Base-by-base conservation (phyloP, 805 yeast species). In the Saccharomycopsis selenospora region DNA sequence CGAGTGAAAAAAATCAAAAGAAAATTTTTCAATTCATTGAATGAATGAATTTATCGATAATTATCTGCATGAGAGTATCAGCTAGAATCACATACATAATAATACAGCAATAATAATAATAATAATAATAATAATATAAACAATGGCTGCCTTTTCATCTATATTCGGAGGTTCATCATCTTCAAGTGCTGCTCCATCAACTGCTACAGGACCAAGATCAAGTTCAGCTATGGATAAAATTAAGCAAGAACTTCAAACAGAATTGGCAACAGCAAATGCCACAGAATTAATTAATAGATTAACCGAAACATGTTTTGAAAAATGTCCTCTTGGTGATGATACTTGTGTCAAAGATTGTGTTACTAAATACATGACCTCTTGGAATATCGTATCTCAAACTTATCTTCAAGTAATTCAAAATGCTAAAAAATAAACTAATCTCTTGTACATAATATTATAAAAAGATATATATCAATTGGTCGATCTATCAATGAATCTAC, bases 241-340 rank as follows among this genome's bases (percentile, higher is more conserved):
- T 47, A 83, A 85, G 63, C 69, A 72, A 17, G 86, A 83, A 60
- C 80, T 90, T 49, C 72, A 82, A 38, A 85, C 80, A 63, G 97
- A 90, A 61, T 70, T 90, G 54, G 96, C 96, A 1, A 77, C 87
- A n/a, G 93, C 90, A 17, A 86, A 89, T 65, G 96, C 95, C 29
- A 82, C 91, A 1, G 90, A 86, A 59, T 70, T 90, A 47, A 95
- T 89, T 27, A 84, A 81, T 67, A 83, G 86, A 59, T 76, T 87
- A 62, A 82, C 95, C 10, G 89, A 82, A 57, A 85, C 85, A 70
- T 90, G 97, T 65, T 90, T 85, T 64, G 83, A 82, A 43, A 77
- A 80, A 63, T 90, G 97, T 66, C 70, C 73, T 18, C 55, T 70
- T 1, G 72, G 68, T 4, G 88, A 89, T 59, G 77, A 77, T 48